Evolutionary conservation across 208 protist species (phyloP).

Genomic region (Trypanosoma caninum): DNA sequence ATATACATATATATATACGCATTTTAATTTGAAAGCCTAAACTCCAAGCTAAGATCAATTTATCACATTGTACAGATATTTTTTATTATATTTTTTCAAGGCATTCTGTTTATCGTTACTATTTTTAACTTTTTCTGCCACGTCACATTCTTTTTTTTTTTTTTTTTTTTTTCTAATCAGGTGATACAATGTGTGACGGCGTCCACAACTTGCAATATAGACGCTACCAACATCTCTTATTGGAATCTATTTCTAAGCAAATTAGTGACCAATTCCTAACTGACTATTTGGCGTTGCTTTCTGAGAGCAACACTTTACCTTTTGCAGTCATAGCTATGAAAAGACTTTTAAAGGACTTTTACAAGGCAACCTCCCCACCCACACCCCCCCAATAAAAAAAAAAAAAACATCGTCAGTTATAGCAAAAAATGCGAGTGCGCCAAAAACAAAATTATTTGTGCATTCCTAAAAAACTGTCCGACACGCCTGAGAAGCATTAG

Average conservation of each 20-base stretch:
- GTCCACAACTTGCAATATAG: slow-evolving; percentile 15
- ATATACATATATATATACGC: not conserved
- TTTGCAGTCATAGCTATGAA: slow-evolving; percentile 13
- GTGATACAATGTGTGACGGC: slow-evolving; percentile 14
- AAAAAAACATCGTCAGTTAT: slow-evolving; percentile 17
- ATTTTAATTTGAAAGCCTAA: no score
- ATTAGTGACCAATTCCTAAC: slow-evolving; percentile 16
- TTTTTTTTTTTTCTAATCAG: no score
- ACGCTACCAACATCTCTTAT: slow-evolving; percentile 23
- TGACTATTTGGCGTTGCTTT: slow-evolving; percentile 23
- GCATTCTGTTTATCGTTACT: no score
- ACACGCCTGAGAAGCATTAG: slow-evolving; percentile 9
- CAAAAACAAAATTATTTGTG: slow-evolving; percentile 22
- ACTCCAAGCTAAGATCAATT: no score
- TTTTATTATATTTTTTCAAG: not conserved
- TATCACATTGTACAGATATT: not conserved
- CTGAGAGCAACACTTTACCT: slow-evolving; percentile 18
- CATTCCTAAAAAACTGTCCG: slow-evolving; percentile 13
- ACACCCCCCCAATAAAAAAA: no score
- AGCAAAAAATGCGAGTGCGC: slow-evolving; percentile 22
- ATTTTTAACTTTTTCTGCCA: no score
- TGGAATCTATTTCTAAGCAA: slow-evolving; percentile 8
- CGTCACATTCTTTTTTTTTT: no score
- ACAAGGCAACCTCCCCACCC: slow-evolving; percentile 22
- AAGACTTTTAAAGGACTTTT: slow-evolving; percentile 20